Base-by-base conservation (phyloP, 2,329 filamentous ascomycete genomes). In the Aspergillus fructus region DNA sequence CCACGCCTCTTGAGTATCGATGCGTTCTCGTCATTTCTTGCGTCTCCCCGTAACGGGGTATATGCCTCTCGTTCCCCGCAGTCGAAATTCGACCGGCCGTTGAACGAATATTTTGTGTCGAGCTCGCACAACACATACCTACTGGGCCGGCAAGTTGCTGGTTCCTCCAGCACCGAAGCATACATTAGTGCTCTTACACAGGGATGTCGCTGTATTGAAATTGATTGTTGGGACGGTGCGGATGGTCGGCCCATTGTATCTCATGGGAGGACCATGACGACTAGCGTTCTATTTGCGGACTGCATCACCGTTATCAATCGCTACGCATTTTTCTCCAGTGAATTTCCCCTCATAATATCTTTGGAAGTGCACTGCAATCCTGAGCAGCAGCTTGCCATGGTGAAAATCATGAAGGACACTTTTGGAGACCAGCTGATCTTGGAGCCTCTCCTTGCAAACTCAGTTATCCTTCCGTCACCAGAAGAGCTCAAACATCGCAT, bases 101-200 rank as follows among this genome's bases (percentile, higher is more conserved):
- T 97, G 72, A 96, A 96, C 71, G 93, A 97, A 71, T 99, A 99
- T 75, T 97, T 92, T 79, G 94, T 99, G 64, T 97, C 93, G 1
- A 97, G 93, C 78, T 97, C 94, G 1, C 94, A 99, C 81, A 99
- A 99, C 75, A 99, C 94, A 0, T 99, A 99, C 69, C 86, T 99
- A 1, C 81, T 96, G 4, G 94, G 94, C 13, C 88, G 93, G 53
- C 94, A 99, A 73, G 88, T 97, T 2, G 89, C 87, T 11, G 93
- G 93, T 27, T 85, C 90, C 45, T 97, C 94, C 2, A 97, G 93
- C 69, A 90, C 96, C 2, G 94, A 99, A 74, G 92, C 92, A 43
- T 99, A 99, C 76, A 96, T 97, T 66, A 87, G 87, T 8, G 91
- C 93, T 3, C 83, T 99, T 6, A 87, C 90, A 62, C 89, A 90